phyloP scores from a whole-genome alignment of 257 asterid species.

The Solanum virginianum region DNA sequence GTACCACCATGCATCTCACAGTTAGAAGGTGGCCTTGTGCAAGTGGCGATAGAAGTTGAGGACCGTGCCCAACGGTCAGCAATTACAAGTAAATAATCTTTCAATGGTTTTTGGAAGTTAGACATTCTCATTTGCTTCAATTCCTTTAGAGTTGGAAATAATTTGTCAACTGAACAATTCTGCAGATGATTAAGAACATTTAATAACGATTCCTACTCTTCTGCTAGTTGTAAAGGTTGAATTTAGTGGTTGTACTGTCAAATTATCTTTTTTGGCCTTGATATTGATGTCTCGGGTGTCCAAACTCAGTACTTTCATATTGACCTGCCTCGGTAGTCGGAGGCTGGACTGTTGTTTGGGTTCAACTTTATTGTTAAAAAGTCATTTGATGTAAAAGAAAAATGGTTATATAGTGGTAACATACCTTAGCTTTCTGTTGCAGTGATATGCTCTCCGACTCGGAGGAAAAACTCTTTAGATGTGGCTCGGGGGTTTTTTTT shows the following conservation, averaged over 20 bases:
- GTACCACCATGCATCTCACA: conserved; percentile 99
- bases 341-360: background rate
- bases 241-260: background rate
- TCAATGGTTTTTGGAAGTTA: background rate
- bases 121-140: background rate
- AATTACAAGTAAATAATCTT: conserved; percentile 55
- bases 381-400: background rate
- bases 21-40: conserved; percentile 94
- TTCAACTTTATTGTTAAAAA: background rate
- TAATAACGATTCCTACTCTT: background rate
- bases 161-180: background rate
- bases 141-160: background rate
- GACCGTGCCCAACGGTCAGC: conserved; percentile 97
- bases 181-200: background rate
- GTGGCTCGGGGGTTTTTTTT: background rate
- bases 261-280: background rate
- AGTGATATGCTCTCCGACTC: background rate
- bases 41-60: conserved; percentile 98
- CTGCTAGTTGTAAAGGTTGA: background rate
- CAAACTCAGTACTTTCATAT: background rate
- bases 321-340: background rate
- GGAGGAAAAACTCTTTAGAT: background rate
- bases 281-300: background rate
- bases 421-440: background rate
- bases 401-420: background rate